Percentiles rank a stretch among this genome's conserved stretches.
Evolutionary conservation across 2,329 filamentous ascomycete species (phyloP).

Genomic region (Diaporthe australafricana): DNA sequence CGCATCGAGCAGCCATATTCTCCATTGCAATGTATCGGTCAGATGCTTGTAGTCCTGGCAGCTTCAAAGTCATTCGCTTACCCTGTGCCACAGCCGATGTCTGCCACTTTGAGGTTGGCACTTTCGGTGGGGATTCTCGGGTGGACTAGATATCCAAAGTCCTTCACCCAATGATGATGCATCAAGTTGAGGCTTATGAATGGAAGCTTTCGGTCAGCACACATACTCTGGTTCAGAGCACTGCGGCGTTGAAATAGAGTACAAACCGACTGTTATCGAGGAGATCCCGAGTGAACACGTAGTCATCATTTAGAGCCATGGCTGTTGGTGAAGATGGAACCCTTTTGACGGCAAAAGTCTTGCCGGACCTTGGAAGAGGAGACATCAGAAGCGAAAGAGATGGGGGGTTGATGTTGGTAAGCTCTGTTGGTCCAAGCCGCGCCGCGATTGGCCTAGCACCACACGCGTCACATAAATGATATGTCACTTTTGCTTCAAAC

Average conservation of each 20-base stretch:
- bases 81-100: constrained; percentile 44
- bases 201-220: neutral
- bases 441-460: too few relatives aligned
- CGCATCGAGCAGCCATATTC: constrained; percentile 30
- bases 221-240: neutral
- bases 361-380: too few relatives aligned
- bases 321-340: neutral
- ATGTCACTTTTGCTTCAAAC: too few relatives aligned
- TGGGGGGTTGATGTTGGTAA: neutral
- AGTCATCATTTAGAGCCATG: neutral
- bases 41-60: neutral
- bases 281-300: constrained; percentile 28
- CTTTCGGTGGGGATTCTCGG: constrained; percentile 39
- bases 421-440: too few relatives aligned
- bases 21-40: too few relatives aligned
- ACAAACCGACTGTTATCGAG: constrained; percentile 24
- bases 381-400: neutral
- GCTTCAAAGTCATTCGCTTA: constrained; percentile 12
- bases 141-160: constrained; percentile 41
- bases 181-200: constrained; percentile 39
- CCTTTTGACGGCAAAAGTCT: neutral
- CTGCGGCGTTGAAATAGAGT: too few relatives aligned
- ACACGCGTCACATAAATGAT: too few relatives aligned
- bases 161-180: constrained; percentile 40
- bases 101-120: constrained; percentile 39